Percentiles rank a stretch among this genome's conserved stretches.
These are phyloP conservation scores for Cynanchum wilfordii DNA, from an alignment of 257 asterid species.

Conservation along the genomic window DNA sequence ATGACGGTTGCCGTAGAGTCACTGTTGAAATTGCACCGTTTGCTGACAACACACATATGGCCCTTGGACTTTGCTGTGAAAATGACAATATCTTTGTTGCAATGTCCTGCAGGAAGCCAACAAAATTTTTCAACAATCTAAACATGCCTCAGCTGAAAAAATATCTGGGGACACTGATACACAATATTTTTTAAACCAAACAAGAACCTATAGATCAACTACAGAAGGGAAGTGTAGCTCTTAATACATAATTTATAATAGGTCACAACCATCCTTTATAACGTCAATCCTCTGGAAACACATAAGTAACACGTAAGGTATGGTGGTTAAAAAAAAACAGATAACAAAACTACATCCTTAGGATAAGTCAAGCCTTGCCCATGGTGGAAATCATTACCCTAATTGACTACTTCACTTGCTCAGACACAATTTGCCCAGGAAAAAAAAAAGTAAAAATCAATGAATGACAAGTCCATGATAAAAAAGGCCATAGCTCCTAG, in stretches of 20 bases:
- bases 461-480: background rate
- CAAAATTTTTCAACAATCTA: background rate
- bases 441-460: background rate
- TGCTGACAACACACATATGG: slow-evolving; percentile 64
- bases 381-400: background rate
- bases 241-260: background rate
- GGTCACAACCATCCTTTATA: background rate
- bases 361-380: background rate
- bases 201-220: background rate
- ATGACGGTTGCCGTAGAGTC: slow-evolving; percentile 47
- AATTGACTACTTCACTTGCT: background rate
- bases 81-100: slow-evolving; percentile 56
- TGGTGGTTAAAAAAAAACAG: background rate
- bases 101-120: slow-evolving; percentile 53
- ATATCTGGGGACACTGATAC: background rate
- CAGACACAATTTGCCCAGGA: background rate
- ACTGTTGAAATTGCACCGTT: slow-evolving; percentile 69
- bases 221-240: background rate
- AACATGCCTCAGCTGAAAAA: background rate
- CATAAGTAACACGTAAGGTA: too few relatives aligned
- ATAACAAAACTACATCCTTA: background rate
- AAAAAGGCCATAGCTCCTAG: background rate
- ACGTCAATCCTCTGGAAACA: background rate
- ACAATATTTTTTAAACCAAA: background rate
- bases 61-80: slow-evolving; percentile 54